Evolutionary conservation across 116 monocot genomes (phyloP).

Genomic region (Papilionanthe hybrid): DNA sequence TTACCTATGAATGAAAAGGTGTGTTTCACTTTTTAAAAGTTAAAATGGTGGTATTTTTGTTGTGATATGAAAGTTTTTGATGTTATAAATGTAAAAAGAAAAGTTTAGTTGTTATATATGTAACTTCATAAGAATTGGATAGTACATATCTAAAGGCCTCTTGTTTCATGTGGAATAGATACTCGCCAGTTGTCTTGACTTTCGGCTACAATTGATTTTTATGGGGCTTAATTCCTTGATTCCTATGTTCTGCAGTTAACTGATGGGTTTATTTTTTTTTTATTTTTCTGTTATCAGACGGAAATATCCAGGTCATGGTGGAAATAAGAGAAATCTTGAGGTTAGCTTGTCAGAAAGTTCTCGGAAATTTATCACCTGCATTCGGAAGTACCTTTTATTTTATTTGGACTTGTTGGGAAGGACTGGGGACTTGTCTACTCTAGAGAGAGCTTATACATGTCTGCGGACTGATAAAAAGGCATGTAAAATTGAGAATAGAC

Average conservation of each 20-base stretch:
- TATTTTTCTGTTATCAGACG: constrained; percentile 28
- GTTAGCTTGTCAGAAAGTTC: constrained; percentile 97
- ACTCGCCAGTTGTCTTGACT: neutral
- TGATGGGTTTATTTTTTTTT: neutral
- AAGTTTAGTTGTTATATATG: no score
- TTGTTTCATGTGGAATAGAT: neutral
- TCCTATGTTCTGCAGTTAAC: neutral
- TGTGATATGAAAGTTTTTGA: no score
- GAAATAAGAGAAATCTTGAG: constrained; percentile 56
- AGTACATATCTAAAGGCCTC: no score
- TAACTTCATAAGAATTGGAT: no score
- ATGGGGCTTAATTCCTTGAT: neutral
- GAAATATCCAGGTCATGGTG: constrained; percentile 52
- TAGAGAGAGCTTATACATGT: constrained; percentile 84
- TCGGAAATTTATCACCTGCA: constrained; percentile 95
- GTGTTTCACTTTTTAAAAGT: no score
- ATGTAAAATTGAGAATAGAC: constrained; percentile 7
- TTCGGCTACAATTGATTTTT: neutral
- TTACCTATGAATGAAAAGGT: no score
- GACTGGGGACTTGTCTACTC: constrained; percentile 62
- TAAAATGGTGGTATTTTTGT: no score
- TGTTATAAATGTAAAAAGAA: no score
- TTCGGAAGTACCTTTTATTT: constrained; percentile 86
- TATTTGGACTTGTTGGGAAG: constrained; percentile 85
- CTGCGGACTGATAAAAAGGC: constrained; percentile 92